Evolutionary conservation across 106 monocot species (phyloP), one percentile per base, ranked within the genome.

Genomic region (Posidonia australis): DNA sequence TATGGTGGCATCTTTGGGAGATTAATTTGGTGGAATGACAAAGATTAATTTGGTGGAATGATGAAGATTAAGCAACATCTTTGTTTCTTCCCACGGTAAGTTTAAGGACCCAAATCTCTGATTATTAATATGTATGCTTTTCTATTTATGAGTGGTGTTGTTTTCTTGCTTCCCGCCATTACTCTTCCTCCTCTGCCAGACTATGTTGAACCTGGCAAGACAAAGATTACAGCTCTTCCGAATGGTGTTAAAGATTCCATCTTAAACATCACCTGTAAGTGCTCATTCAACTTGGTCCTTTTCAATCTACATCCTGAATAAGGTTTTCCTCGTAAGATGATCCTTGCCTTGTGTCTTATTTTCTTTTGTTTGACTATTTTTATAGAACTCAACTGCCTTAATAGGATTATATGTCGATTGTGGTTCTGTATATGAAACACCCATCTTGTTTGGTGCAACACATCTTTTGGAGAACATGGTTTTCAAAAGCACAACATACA

Each of bases 241-340:
- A 89, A 89, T 75, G 89, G 89, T 36, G 74, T 80, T 3, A n/a
- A 85, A 76, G 67, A 89, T 89, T 70, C 82, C 89, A 45, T 89
- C 89, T 16, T 82, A 89, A 71, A 80, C 75, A 66, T 74, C 89
- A 41, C 41, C 82, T 25, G 89, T 89, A 82, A 73, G 75, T 65
- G n/a, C 44, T 42, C 5, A 45, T 1, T 45, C 14, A n/a, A n/a
- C n/a, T n/a, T n/a, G n/a, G n/a, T n/a, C n/a, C n/a, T n/a, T n/a
- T n/a, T n/a, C n/a, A n/a, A n/a, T n/a, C n/a, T n/a, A n/a, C n/a
- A n/a, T n/a, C n/a, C n/a, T n/a, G n/a, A n/a, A n/a, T n/a, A n/a
- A n/a, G n/a, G n/a, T n/a, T n/a, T n/a, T n/a, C n/a, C n/a, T n/a
- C n/a, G n/a, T n/a, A n/a, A n/a, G n/a, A n/a, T n/a, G n/a, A n/a